These are phyloP conservation scores for Penicillium sp. DNA, from an alignment of 2,329 filamentous ascomycete genomes.

Conservation along the genomic window DNA sequence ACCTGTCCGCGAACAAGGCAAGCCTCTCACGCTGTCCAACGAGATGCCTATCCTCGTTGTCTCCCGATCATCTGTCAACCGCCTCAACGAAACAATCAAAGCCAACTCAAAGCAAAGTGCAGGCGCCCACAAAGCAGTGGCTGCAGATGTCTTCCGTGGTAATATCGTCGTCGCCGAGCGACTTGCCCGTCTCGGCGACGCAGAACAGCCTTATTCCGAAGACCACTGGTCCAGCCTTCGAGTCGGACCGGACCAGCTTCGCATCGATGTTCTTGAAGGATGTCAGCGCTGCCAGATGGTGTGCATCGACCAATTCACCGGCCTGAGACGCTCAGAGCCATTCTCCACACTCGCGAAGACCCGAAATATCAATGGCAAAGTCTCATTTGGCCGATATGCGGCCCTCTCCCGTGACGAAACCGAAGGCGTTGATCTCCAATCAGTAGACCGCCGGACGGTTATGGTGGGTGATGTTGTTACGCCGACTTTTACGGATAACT, in stretches of 20 bases:
- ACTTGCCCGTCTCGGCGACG: conserved; percentile 46
- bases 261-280: conserved; percentile 70
- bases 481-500: conserved; percentile 34
- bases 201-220: conserved; percentile 71
- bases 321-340: conserved; percentile 77
- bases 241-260: conserved; percentile 58
- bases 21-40: conserved; percentile 79
- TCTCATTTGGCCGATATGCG: conserved; percentile 85
- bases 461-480: conserved; percentile 47
- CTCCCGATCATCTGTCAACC: conserved; percentile 76
- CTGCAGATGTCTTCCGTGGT: conserved; percentile 79
- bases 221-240: conserved; percentile 73
- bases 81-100: conserved; percentile 74
- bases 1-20: conserved; percentile 54
- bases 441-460: conserved; percentile 30
- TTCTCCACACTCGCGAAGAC: conserved; percentile 89
- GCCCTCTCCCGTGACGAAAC: conserved; percentile 44
- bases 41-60: conserved; percentile 91
- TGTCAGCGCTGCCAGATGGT: conserved; percentile 96
- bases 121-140: conserved; percentile 58
- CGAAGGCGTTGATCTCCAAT: conserved; percentile 17
- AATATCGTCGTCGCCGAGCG: conserved; percentile 76
- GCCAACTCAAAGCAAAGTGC: conserved; percentile 57
- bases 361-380: conserved; percentile 78
- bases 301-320: conserved; percentile 85